Conservation (phyloP, 257 asterid genomes). For the Jacaranda copaia region DNA sequence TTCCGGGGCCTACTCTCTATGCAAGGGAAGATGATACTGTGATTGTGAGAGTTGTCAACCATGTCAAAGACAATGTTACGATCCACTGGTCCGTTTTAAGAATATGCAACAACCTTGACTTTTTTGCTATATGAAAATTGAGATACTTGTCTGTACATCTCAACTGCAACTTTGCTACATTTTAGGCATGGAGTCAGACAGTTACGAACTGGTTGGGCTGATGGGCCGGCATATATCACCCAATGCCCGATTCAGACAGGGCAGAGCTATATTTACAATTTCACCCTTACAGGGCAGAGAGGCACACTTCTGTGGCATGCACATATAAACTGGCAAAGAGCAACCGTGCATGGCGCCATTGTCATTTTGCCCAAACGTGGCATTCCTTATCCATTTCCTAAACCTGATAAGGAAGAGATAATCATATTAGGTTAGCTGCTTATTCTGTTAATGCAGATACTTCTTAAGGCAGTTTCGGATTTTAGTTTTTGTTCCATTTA, state of each 20-base stretch:
- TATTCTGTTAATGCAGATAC: neutral
- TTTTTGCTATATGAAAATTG: neutral
- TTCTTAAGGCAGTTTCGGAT: neutral
- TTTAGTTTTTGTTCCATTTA: slow-evolving; percentile 19
- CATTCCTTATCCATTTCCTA: slow-evolving; percentile 75
- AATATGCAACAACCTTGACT: slow-evolving; percentile 2
- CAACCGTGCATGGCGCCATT: slow-evolving; percentile 80
- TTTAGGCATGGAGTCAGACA: slow-evolving; percentile 84
- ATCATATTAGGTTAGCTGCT: slow-evolving; percentile 58
- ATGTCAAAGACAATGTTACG: slow-evolving; percentile 67
- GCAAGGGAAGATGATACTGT: slow-evolving; percentile 79
- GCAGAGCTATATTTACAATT: slow-evolving; percentile 65
- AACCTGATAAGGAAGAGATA: slow-evolving; percentile 67
- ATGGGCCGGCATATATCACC: slow-evolving; percentile 75
- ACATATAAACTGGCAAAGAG: slow-evolving; percentile 77
- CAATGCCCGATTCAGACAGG: slow-evolving; percentile 82
- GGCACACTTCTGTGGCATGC: slow-evolving; percentile 81
- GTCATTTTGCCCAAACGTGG: slow-evolving; percentile 69
- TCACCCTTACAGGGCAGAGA: slow-evolving; percentile 71
- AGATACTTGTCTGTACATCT: neutral
- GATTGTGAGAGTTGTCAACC: slow-evolving; percentile 64
- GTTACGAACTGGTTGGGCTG: slow-evolving; percentile 77
- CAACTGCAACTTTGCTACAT: neutral
- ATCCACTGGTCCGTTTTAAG: slow-evolving; percentile 61
- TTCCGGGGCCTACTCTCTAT: slow-evolving; percentile 78